phyloP scores from a whole-genome alignment of 345 rosid genomes.

The Gossypium raimondii region DNA sequence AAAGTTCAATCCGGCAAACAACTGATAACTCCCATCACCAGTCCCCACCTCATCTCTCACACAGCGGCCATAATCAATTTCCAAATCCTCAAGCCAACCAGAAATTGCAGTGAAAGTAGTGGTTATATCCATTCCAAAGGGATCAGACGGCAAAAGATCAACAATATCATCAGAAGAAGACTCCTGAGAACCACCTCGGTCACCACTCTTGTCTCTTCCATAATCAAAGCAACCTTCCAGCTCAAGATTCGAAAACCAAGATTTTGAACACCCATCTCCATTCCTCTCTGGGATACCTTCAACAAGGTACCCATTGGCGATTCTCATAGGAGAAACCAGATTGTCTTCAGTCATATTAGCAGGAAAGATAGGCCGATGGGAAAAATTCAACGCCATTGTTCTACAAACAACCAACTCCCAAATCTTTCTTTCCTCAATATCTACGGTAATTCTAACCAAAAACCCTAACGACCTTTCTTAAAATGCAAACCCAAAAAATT shows the following conservation, averaged over 20 bases:
- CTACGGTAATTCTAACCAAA: conserved; percentile 9
- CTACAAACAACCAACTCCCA: conserved; percentile 23
- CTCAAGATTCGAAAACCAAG: conserved; percentile 39
- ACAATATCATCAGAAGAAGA: conserved; percentile 65
- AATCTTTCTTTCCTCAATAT: conserved; percentile 7
- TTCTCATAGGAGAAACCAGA: conserved; percentile 66
- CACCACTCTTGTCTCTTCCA: conserved; percentile 46
- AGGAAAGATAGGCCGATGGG: conserved; percentile 61
- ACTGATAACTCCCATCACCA: conserved; percentile 45
- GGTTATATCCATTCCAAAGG: conserved; percentile 87
- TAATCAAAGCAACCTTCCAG: conserved; percentile 59
- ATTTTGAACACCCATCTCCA: conserved; percentile 33
- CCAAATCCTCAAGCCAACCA: conserved; percentile 88
- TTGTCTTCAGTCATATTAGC: conserved; percentile 61
- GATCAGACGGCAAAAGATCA: conserved; percentile 62
- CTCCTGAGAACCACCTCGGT: conserved; percentile 52
- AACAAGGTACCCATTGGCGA: conserved; percentile 55
- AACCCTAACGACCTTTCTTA: neutral
- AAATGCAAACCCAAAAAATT: conserved; percentile 3
- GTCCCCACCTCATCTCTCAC: conserved; percentile 38
- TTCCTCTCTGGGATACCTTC: conserved; percentile 44
- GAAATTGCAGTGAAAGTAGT: conserved; percentile 72
- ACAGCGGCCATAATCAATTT: conserved; percentile 53
- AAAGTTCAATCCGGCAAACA: conserved; percentile 73
- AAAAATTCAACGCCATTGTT: conserved; percentile 81